Evolutionary conservation across 192 early-diverging fungal genomes (phyloP).

Genomic region (Kappamyces sp.): DNA sequence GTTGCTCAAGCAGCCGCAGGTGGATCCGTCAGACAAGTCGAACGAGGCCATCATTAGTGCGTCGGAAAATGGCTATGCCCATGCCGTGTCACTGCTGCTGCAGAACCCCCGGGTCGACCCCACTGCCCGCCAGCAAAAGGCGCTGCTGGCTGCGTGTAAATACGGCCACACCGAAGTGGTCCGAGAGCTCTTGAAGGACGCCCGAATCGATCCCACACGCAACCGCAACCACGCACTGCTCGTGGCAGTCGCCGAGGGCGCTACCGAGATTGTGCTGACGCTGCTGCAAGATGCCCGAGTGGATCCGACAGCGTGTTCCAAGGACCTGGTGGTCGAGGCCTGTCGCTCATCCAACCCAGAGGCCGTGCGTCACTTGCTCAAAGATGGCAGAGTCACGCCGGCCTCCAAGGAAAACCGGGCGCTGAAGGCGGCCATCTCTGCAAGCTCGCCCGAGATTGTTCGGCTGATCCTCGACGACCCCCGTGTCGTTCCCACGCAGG

Average conservation of each 20-base stretch:
- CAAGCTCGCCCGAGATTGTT: conserved; percentile 3
- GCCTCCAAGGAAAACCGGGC: conserved; percentile 4
- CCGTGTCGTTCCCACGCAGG: background rate
- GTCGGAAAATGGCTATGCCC: background rate
- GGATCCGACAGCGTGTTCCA: background rate
- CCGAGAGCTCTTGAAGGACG: conserved; percentile 6
- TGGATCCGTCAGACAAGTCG: background rate
- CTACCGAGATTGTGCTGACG: background rate
- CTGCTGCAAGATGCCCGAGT: background rate
- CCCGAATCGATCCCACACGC: background rate
- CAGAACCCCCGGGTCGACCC: conserved; percentile 17
- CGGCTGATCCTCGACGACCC: background rate
- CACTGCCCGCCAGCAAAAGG: conserved; percentile 11
- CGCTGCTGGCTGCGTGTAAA: background rate
- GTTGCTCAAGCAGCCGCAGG: background rate
- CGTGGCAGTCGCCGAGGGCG: conserved; percentile 1
- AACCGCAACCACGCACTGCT: conserved; percentile 6
- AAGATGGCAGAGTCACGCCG: background rate
- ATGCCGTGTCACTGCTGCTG: conserved; percentile 12
- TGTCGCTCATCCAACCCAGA: too few species aligned
- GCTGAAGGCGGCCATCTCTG: background rate
- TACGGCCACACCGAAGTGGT: conserved; percentile 20
- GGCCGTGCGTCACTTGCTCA: too few species aligned
- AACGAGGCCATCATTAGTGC: too few species aligned
- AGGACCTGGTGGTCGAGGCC: too few species aligned